Evolutionary conservation across 768 basidiomycete species (phyloP), one percentile per base, ranked within the genome.

Genomic region (Baorangia bicolor): DNA sequence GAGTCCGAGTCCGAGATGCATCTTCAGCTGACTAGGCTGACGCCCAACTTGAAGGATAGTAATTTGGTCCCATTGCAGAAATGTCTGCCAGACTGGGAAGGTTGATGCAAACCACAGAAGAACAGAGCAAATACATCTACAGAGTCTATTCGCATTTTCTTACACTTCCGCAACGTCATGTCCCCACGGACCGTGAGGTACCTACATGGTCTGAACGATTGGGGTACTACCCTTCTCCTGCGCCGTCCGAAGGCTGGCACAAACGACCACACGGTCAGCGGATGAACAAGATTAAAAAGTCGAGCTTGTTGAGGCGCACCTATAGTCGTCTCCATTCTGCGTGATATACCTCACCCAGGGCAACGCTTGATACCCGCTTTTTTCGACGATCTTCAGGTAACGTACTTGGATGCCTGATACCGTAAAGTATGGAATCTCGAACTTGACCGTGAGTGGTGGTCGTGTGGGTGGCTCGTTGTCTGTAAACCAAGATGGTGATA

Each of bases 371-470:
- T 99, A 98, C 20, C 94, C 97, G 58, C 91, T 93, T 81, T 98
- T 98, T 75, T 99, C 97, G 0, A 98, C 94, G 49, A 99, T 94
- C 74, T 98, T 98, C 59, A 99, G 81, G 73, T 98, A 98, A 49
- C 97, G 85, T 14, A 99, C 97, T 73, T 98, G 96, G 55, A 98
- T 94, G 5, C 95, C 95, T 0, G 94, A 95, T 5, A 97, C 94
- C 0, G 96, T 98, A 71, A 98, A 98, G 75, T 98, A 98, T 0
- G 97, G 96, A 39, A 99, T 98, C 75, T 98, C 96, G 60, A 94
- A 99, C 73, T 93, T 94, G 70, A 98, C 96, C 0, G 92, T 92
- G 59, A 98, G 97, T 1, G 97, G 97, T 11, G 94, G 87, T 21
- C 93, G 88, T 66, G 93, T 92, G 5, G 68, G 64, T 12, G 59